A percentile compares a stretch with the other conserved stretches of the same genome.
Conservation (phyloP, 2,329 filamentous ascomycete genomes). For the Fusarium duplospermum region DNA sequence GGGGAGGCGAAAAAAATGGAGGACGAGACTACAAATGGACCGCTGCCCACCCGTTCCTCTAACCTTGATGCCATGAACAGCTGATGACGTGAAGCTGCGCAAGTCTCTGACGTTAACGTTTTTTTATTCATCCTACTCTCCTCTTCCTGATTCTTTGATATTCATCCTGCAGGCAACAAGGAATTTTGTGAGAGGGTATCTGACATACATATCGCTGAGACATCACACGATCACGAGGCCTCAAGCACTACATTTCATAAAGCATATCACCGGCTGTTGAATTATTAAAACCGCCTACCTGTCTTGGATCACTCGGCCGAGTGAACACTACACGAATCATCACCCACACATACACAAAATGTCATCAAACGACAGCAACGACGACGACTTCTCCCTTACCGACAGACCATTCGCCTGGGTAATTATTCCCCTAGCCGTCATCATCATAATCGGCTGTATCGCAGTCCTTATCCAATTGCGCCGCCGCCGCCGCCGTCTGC, state of each 20-base stretch:
- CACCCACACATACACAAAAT: conserved; percentile 7
- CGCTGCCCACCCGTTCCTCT: background rate
- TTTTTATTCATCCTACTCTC: background rate
- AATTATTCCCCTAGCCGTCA: conserved; percentile 60
- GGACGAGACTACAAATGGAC: conserved; percentile 26
- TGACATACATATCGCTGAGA: background rate
- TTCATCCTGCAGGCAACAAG: background rate
- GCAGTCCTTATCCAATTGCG: conserved; percentile 57
- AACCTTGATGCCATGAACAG: background rate
- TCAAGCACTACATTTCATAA: background rate
- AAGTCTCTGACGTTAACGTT: conserved; percentile 24
- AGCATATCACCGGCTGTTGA: background rate
- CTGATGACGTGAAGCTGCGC: conserved; percentile 27
- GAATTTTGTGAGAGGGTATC: background rate
- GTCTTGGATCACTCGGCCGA: background rate
- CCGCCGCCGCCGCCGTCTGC: conserved; percentile 47
- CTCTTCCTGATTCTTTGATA: background rate
- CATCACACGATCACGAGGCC: background rate
- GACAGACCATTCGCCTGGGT: conserved; percentile 69
- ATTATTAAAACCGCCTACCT: background rate
- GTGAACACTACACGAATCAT: background rate
- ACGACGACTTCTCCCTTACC: conserved; percentile 46
- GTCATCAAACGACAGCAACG: conserved; percentile 21
- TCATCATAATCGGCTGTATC: conserved; percentile 54
- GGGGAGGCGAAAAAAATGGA: conserved; percentile 10